Evolutionary conservation across 495 filamentous ascomycete genomes (phyloP).

Genomic region (Rhypophila decipiens): DNA sequence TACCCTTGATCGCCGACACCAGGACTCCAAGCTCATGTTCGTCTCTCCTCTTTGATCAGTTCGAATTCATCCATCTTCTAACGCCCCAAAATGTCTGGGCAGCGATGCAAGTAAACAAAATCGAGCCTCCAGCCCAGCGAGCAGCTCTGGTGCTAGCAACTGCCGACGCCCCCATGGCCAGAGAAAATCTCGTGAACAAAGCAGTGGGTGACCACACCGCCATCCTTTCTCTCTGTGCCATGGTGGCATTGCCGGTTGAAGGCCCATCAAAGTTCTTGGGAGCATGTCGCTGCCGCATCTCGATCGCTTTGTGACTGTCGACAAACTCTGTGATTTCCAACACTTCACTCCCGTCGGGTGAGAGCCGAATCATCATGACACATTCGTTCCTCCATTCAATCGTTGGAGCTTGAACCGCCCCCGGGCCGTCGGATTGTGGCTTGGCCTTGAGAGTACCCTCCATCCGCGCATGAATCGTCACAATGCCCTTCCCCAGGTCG

Average conservation of each 20-base stretch:
- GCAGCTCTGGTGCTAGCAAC: not conserved
- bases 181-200: no score
- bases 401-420: no score
- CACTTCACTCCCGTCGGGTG: conserved; percentile 22
- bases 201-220: no score
- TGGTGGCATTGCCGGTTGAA: no score
- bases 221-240: no score
- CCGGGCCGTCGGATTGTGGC: no score
- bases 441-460: conserved; percentile 18
- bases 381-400: conserved; percentile 35
- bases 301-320: conserved; percentile 32
- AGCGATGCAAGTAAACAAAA: conserved; percentile 16
- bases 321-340: conserved; percentile 32
- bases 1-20: no score
- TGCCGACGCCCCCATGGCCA: not conserved
- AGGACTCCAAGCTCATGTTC: no score
- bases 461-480: conserved; percentile 32
- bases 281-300: conserved; percentile 28
- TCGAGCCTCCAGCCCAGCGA: conserved; percentile 8
- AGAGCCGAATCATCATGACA: conserved; percentile 29
- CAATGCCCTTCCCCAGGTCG: conserved; percentile 19
- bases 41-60: no score
- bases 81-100: conserved; percentile 11
- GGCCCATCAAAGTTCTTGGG: conserved; percentile 22
- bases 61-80: conserved; percentile 3